A percentile compares a stretch with the other conserved stretches of the same genome.
Evolutionary conservation across 805 yeast genomes (phyloP).

Genomic region (Cyberlindnera maritima): DNA sequence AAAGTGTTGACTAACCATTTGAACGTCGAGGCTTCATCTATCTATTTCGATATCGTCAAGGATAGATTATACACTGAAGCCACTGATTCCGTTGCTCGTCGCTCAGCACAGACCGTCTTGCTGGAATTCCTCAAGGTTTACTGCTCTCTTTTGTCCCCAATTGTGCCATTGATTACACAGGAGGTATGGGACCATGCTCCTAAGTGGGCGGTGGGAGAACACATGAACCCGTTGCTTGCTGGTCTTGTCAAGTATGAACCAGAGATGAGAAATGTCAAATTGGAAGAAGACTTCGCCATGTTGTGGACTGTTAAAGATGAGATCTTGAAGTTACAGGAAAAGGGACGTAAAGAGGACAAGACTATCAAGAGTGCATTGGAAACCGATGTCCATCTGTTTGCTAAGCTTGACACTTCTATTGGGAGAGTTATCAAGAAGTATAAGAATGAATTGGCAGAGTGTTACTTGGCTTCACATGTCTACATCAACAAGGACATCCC

Average conservation of each 20-base stretch:
- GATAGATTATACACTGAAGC: constrained; percentile 80
- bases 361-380: constrained; percentile 60
- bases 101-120: constrained; percentile 64
- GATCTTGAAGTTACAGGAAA: constrained; percentile 52
- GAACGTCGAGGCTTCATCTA: constrained; percentile 72
- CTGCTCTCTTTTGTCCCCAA: constrained; percentile 70
- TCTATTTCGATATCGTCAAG: constrained; percentile 83
- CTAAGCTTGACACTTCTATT: constrained; percentile 20
- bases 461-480: constrained; percentile 64
- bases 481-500: constrained; percentile 30
- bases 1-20: constrained; percentile 68
- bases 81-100: constrained; percentile 44
- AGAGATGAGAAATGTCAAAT: constrained; percentile 33
- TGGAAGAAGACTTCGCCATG: constrained; percentile 39
- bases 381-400: constrained; percentile 41
- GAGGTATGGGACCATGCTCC: constrained; percentile 76
- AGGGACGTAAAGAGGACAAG: constrained; percentile 46
- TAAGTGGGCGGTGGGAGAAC: constrained; percentile 21
- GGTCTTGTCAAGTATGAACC: constrained; percentile 17
- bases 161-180: constrained; percentile 80
- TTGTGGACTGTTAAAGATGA: constrained; percentile 48
- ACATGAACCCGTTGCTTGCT: constrained; percentile 18
- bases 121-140: constrained; percentile 56
- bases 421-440: constrained; percentile 14
- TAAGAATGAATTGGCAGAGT: constrained; percentile 47